Conservation (phyloP, 768 basidiomycete genomes). For the Leccinum sublutescens region DNA sequence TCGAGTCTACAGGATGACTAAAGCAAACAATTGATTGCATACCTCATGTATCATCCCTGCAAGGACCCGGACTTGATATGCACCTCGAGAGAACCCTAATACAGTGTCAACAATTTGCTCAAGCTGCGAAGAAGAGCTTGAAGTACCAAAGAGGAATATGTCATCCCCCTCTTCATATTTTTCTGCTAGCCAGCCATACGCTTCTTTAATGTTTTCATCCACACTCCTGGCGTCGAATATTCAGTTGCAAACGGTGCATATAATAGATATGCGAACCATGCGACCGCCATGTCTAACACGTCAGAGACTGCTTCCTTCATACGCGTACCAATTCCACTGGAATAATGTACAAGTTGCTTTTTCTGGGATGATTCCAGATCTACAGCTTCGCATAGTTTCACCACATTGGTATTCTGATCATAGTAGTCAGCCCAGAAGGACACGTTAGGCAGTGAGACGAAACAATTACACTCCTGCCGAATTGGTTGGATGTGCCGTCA, state of each 20-base stretch:
- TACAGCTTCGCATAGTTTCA: constrained; percentile 1
- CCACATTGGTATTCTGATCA: neutral
- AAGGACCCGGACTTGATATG: neutral
- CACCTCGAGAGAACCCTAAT: neutral
- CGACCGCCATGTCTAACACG: constrained; percentile 7
- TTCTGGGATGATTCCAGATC: constrained; percentile 3
- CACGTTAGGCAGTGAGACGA: neutral
- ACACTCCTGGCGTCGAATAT: neutral
- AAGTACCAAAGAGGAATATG: neutral
- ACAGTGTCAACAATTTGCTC: neutral
- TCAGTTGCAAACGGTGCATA: neutral
- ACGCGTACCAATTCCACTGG: constrained; percentile 35
- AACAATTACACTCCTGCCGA: neutral
- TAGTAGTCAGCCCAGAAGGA: neutral
- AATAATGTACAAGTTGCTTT: constrained; percentile 31
- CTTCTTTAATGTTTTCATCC: neutral
- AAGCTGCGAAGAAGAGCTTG: neutral
- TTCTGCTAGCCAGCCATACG: neutral
- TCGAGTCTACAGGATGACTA: neutral
- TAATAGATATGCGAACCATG: neutral
- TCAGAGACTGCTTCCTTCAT: constrained; percentile 9
- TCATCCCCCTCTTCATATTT: neutral
- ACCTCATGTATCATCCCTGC: neutral
- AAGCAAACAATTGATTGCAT: neutral
- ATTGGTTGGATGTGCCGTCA: neutral